phyloP scores from a whole-genome alignment of 1,284 basidiomycete genomes.

The Lentinula novae-zelandiae region DNA sequence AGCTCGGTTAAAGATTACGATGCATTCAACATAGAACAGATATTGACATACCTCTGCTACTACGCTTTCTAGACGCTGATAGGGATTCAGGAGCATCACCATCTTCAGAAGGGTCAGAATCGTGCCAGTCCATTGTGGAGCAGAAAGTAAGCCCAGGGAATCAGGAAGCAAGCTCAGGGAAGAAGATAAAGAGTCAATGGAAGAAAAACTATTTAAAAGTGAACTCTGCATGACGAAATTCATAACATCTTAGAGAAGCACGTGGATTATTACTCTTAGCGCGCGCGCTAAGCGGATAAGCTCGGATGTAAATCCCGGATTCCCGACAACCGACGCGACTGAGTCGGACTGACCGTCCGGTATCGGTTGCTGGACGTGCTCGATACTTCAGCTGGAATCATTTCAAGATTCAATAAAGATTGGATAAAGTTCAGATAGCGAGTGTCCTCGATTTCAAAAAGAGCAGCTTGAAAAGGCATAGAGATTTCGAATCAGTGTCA shows the following conservation, averaged over 20 bases:
- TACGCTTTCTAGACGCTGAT: conserved; percentile 51
- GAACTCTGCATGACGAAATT: neutral
- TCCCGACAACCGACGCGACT: neutral
- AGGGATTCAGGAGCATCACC: conserved; percentile 39
- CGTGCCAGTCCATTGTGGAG: conserved; percentile 43
- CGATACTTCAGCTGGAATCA: too few species aligned
- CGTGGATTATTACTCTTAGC: neutral
- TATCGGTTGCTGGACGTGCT: neutral
- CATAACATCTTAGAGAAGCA: neutral
- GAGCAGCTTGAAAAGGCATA: too few species aligned
- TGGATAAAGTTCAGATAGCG: too few species aligned
- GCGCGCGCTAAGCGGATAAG: too few species aligned
- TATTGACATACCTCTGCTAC: conserved; percentile 54
- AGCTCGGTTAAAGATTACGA: neutral
- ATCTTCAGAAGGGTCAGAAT: conserved; percentile 58
- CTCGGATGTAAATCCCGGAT: neutral
- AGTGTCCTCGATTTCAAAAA: too few species aligned
- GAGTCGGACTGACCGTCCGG: too few species aligned
- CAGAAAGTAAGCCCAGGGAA: too few species aligned
- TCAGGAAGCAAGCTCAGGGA: conserved; percentile 12
- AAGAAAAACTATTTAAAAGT: conserved; percentile 1
- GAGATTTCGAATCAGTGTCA: too few species aligned
- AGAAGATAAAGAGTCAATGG: neutral
- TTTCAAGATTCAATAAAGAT: too few species aligned
- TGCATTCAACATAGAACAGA: neutral